Evolutionary conservation across 1,284 basidiomycete species (phyloP), one percentile per base, ranked within the genome.

Genomic region (Hemileia vastatrix): DNA sequence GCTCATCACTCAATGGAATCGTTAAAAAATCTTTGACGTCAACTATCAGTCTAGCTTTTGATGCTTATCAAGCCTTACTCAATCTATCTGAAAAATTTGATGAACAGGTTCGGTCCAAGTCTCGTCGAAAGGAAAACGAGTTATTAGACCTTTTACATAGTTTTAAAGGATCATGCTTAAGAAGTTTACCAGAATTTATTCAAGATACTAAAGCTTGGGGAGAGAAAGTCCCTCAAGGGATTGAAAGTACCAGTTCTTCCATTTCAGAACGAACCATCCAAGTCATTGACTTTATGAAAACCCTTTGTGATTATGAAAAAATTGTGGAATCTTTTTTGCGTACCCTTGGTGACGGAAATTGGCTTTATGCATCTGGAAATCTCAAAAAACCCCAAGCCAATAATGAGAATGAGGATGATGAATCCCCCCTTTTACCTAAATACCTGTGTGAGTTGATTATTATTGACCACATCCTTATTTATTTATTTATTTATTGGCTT

Each of bases 341-440:
- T 15, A 67, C 68, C 1, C 67, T 75, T 11, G 73, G 73, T 8
- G 64, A 71, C 21, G 73, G 73, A 4, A 75, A 75, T 59, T 75
- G 73, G 73, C 66, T 67, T n/a, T 62, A 55, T 55, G 65, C 49
- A 64, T 58, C 18, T 54, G 63, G 43, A 50, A 57, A 19, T 27
- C 15, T 6, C 43, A 60, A 57, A 31, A 54, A 45, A 2, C 32
- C 44, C 33, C 53, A 15, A 24, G 48, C 63, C 23, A 54, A 45
- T 9, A 5, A 33, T 27, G 40, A 19, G 15, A 23, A 53, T 11
- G 51, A 57, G 3, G 65, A 63, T 40, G 68, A 68, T 64, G 59
- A 64, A 63, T 36, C 45, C 19, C 31, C 31, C 18, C 49, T 50
- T 2, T 23, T 67, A n/a, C 31, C 62, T n/a, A 67, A 66, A 52